Evolutionary conservation across 2,329 filamentous ascomycete species (phyloP).

Genomic region (Beauveria bassiana): DNA sequence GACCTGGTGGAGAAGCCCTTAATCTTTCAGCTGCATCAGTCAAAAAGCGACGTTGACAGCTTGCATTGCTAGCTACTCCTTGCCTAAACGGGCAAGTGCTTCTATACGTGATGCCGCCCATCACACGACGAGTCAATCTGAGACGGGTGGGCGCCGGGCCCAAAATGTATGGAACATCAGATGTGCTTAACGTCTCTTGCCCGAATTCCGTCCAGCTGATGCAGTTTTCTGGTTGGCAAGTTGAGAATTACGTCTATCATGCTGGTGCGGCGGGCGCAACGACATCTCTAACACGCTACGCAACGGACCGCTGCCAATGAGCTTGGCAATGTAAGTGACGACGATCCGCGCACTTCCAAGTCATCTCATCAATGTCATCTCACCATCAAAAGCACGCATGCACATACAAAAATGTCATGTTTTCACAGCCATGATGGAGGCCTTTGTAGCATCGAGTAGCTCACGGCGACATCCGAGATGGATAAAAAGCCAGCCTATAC

Average conservation of each 20-base stretch:
- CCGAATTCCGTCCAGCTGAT: neutral
- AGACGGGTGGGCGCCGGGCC: neutral
- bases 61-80: neutral
- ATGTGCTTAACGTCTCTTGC: neutral
- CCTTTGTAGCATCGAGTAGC: neutral
- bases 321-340: neutral
- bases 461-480: neutral
- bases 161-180: neutral
- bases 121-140: constrained; percentile 2
- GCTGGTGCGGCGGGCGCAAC: neutral
- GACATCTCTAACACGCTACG: neutral
- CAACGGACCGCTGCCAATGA: neutral
- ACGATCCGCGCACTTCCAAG: neutral
- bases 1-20: neutral
- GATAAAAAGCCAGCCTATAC: neutral
- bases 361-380: neutral
- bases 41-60: neutral
- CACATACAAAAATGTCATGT: constrained; percentile 1
- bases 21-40: neutral
- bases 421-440: neutral
- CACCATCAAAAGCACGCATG: neutral
- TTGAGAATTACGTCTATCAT: too few relatives aligned
- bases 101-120: neutral
- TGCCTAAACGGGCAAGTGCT: constrained; percentile 5
- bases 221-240: neutral